These are phyloP conservation scores for Scheffersomyces spartinae DNA, from an alignment of 805 yeast species.

Conservation along the genomic window DNA sequence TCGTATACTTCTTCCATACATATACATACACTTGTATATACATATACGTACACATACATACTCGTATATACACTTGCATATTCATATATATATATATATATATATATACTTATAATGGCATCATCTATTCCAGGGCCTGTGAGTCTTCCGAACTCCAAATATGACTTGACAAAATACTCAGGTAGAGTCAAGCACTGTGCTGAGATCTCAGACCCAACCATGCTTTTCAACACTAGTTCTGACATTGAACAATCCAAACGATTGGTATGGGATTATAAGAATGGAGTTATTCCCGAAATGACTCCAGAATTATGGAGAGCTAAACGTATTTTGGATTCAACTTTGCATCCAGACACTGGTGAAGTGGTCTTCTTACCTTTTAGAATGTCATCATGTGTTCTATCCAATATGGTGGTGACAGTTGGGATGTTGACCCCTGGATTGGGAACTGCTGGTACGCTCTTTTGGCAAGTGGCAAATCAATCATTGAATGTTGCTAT, in stretches of 20 bases:
- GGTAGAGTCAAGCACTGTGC: slow-evolving; percentile 95
- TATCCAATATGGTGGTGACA: slow-evolving; percentile 88
- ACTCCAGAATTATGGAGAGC: slow-evolving; percentile 84
- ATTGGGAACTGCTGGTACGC: slow-evolving; percentile 77
- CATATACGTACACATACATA: too few species aligned
- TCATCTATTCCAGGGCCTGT: slow-evolving; percentile 79
- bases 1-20: too few species aligned
- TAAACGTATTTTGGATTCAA: slow-evolving; percentile 77
- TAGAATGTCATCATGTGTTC: slow-evolving; percentile 93
- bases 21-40: too few species aligned
- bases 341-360: slow-evolving; percentile 95
- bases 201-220: slow-evolving; percentile 83
- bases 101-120: slow-evolving; percentile 70
- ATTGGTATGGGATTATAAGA: slow-evolving; percentile 58
- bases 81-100: too few species aligned
- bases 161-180: slow-evolving; percentile 74
- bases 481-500: slow-evolving; percentile 96
- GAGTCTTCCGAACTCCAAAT: slow-evolving; percentile 67
- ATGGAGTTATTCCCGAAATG: slow-evolving; percentile 53
- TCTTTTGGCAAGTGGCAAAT: slow-evolving; percentile 97
- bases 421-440: slow-evolving; percentile 97
- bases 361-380: slow-evolving; percentile 88
- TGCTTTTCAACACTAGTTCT: slow-evolving; percentile 59
- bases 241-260: slow-evolving; percentile 57
- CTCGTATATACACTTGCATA: too few species aligned